These are phyloP conservation scores for Colletotrichum agaves DNA, from an alignment of 2,329 filamentous ascomycete genomes.

Conservation along the genomic window DNA sequence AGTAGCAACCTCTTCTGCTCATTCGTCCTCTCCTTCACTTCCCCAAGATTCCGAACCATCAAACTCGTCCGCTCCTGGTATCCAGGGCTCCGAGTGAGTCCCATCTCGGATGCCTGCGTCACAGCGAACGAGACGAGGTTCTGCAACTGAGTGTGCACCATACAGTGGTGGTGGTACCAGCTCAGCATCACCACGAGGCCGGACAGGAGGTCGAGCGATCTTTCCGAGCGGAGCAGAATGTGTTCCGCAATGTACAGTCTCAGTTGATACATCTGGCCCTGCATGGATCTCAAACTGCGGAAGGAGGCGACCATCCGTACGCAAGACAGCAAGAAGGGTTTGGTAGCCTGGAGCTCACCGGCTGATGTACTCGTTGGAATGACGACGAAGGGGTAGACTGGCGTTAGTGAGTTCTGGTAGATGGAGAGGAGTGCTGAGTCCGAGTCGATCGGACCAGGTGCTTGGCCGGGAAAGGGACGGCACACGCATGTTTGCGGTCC, in stretches of 20 bases:
- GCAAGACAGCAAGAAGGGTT: slow-evolving; percentile 60
- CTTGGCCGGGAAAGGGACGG: slow-evolving; percentile 52
- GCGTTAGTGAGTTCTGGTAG: slow-evolving; percentile 56
- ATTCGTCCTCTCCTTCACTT: slow-evolving; percentile 53
- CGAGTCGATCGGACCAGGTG: slow-evolving; percentile 53
- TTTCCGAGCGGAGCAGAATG: slow-evolving; percentile 61
- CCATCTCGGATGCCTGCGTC: slow-evolving; percentile 60
- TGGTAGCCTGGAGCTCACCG: slow-evolving; percentile 48
- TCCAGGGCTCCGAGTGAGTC: slow-evolving; percentile 54
- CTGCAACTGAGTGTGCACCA: slow-evolving; percentile 62
- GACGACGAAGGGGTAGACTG: slow-evolving; percentile 59
- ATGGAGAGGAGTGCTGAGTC: slow-evolving; percentile 58
- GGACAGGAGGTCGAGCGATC: slow-evolving; percentile 61
- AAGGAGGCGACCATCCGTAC: slow-evolving; percentile 63
- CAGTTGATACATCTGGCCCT: slow-evolving; percentile 60
- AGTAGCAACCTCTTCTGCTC: slow-evolving; percentile 64
- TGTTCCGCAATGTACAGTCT: slow-evolving; percentile 58
- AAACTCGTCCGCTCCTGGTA: slow-evolving; percentile 55
- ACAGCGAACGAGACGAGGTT: slow-evolving; percentile 60
- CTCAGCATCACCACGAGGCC: slow-evolving; percentile 60
- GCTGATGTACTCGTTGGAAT: slow-evolving; percentile 51
- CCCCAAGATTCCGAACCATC: slow-evolving; percentile 53
- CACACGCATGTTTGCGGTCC: slow-evolving; percentile 60
- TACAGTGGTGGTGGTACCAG: slow-evolving; percentile 65
- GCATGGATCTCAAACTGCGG: slow-evolving; percentile 58